Base-by-base conservation (phyloP, 345 rosid genomes). In the Aquilaria yunnanensis region DNA sequence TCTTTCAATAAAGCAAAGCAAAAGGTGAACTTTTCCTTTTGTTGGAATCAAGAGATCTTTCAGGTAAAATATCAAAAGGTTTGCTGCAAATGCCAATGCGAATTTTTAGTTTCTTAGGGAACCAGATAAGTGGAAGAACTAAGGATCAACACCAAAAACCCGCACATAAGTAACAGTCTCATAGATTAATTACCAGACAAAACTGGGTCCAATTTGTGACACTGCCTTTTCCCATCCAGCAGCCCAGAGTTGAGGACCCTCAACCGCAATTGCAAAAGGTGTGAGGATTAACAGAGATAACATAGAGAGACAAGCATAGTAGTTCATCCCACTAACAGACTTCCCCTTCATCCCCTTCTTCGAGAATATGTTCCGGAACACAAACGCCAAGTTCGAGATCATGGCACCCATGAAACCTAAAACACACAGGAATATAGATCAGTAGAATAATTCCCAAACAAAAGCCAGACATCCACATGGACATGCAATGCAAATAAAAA, bases 391-490 rank as follows among this genome's bases (percentile, higher is more conserved):
- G 67, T 93, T 93, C 2, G 99, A 93, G 70, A 93, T 88, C 96
- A 90, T 93, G 0, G 97, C 99, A 30, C 99, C 99, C 99, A 93
- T 88, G 62, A 93, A 93, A 64, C 99, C 99, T 93, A 71, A 45
- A 70, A 59, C 54, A 54, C 32, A 65, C 10, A 53, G 16, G 30
- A 67, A 69, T 46, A 59, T 41, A 61, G 37, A 55, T 61, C 59
- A 73, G 47, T 56, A 56, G 37, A 45, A 59, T 30, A 50, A 32
- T 9, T 67, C 50, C 66, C 16, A 23, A 37, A 37, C 2, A 4
- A 2, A 37, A 16, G 8, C 43, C 4, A 37, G 8, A 37, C 43
- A 37, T 37, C 43, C 43, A 37, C 43, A 37, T 37, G 8, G 43
- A 37, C 7, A 37, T 37, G 7, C 5, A 4, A 37, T 37, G 4